A percentile compares a stretch with the other conserved stretches of the same genome.
phyloP scores from a whole-genome alignment of 768 basidiomycete species.

The Mycena olivaceomarginata region DNA sequence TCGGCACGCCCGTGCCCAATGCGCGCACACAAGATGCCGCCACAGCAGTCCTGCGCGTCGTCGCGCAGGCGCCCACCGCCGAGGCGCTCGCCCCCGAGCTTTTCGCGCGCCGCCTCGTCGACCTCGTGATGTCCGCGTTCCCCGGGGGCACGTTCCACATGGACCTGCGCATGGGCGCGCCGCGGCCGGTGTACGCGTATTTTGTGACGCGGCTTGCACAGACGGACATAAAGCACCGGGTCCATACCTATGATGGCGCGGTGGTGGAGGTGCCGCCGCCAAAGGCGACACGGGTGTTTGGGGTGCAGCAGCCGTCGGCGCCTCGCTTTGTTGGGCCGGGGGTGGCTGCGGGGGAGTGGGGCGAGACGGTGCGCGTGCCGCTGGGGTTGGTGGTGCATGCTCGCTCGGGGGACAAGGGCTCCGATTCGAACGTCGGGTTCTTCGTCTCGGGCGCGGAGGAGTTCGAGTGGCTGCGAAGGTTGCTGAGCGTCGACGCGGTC shows the following conservation, averaged over 20 bases:
- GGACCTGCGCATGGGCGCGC: constrained; percentile 32
- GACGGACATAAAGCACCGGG: constrained; percentile 34
- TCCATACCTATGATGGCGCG: constrained; percentile 34
- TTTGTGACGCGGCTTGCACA: constrained; percentile 40
- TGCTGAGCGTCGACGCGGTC: constrained; percentile 36
- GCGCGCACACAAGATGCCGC: constrained; percentile 31
- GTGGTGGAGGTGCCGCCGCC: constrained; percentile 42
- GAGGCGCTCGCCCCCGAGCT: constrained; percentile 14
- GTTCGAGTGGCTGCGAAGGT: constrained; percentile 35
- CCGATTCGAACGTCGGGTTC: constrained; percentile 43
- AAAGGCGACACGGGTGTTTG: constrained; percentile 28
- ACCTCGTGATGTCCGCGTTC: constrained; percentile 42
- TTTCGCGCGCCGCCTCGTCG: constrained; percentile 39
- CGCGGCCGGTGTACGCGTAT: constrained; percentile 40
- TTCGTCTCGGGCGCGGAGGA: constrained; percentile 29
- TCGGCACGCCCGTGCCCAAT: constrained; percentile 32
- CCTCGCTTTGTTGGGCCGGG: constrained; percentile 4
- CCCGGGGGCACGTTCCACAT: constrained; percentile 43
- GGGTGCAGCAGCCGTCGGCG: constrained; percentile 37
- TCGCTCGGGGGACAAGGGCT: constrained; percentile 44
- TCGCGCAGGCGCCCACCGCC: constrained; percentile 38
- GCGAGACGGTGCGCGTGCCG: constrained; percentile 40
- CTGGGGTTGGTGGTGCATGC: constrained; percentile 39
- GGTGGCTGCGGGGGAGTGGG: constrained; percentile 1
- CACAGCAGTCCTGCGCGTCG: constrained; percentile 36